Conservation (phyloP, 129 eudicot genomes). For the Helianthus annuus region DNA sequence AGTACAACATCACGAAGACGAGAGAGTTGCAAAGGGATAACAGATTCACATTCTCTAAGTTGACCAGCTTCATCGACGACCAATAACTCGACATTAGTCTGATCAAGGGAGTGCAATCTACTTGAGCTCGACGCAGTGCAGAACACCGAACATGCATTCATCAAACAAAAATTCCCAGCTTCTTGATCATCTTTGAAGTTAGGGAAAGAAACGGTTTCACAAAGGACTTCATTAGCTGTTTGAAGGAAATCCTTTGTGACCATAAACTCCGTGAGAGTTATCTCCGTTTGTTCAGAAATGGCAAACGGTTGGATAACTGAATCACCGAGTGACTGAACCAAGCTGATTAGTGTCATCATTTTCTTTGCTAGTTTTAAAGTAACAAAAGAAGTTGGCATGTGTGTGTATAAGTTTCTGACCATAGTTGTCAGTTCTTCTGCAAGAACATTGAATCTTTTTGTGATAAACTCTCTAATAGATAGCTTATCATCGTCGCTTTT, state of each 20-base stretch:
- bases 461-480: conserved; percentile 43
- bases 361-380: conserved; percentile 31
- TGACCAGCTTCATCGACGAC: conserved; percentile 88
- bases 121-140: conserved; percentile 74
- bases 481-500: neutral
- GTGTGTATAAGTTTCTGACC: conserved; percentile 48
- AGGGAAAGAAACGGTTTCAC: conserved; percentile 38
- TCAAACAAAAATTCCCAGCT: conserved; percentile 52
- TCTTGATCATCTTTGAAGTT: neutral
- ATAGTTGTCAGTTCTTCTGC: conserved; percentile 32
- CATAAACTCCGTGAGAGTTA: no score
- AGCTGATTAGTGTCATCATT: conserved; percentile 35
- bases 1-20: conserved; percentile 65
- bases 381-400: conserved; percentile 56
- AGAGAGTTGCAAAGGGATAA: conserved; percentile 60
- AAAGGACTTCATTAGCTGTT: conserved; percentile 31
- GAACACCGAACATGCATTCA: conserved; percentile 53
- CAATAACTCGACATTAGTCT: conserved; percentile 44
- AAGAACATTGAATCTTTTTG: conserved; percentile 24
- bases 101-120: conserved; percentile 33
- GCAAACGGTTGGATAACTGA: conserved; percentile 13
- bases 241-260: conserved; percentile 37
- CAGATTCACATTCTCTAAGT: conserved; percentile 75
- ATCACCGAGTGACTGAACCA: conserved; percentile 28
- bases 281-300: conserved; percentile 1